Base-by-base conservation (phyloP, 495 filamentous ascomycete species). In the Letharia columbiana region DNA sequence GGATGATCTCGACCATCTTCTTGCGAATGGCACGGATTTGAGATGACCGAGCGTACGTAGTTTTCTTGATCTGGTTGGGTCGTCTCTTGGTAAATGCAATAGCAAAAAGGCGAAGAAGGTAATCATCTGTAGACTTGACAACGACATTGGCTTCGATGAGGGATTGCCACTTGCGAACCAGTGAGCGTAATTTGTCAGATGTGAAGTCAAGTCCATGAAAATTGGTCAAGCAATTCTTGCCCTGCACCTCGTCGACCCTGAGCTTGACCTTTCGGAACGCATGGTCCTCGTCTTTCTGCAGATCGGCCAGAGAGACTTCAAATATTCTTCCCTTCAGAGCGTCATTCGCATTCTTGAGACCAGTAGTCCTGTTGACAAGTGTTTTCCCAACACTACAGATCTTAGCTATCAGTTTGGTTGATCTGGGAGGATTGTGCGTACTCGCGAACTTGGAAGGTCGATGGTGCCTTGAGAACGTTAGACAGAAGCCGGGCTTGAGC, bases 151-250 rank as follows among this genome's bases (percentile, higher is more conserved):
- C 94, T 86, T 98, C 94, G 73, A 98, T 98, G 73, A 98, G 83
- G 58, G 91, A 87, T 82, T 98, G 94, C 94, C 94, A 98, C 82
- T 98, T 98, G 81, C 94, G 92, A 71, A 98, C 94, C 67, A 98
- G 87, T 63, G 94, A 98, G 73, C 94, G 89, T 71, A 98, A 86
- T 86, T 98, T 98, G 87, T 98, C 94, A 72, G 95, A 97, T 72
- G 94, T 98, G 87, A 98, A 98, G 83, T 98, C 94, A 77, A 98
- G 86, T 72, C 94, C 94, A 84, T 98, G 93, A 89, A 98, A 98
- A 86, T 98, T 98, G 82, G 94, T 98, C 73, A 98, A 84, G 81
- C 94, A 98, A 87, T 96, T 98, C 86, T 96, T 97, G 82, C 94
- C 94, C 81, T 98, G 94, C 67, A 98, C 87, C 81, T 98, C 94